These are phyloP conservation scores for Taxillus chinensis DNA, from an alignment of 164 flowering plant species.

Conservation along the genomic window DNA sequence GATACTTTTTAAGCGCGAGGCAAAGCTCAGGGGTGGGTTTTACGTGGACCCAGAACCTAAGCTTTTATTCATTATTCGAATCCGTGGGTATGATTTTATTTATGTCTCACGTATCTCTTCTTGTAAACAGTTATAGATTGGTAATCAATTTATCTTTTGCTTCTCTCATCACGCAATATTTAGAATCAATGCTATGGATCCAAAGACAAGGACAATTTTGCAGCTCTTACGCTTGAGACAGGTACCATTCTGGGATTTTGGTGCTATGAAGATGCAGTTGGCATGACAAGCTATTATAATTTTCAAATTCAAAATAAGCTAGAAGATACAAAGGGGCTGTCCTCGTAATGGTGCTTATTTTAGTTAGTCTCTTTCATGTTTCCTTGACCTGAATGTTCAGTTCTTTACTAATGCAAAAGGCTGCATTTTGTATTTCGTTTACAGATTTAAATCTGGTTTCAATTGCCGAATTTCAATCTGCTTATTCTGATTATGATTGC, in stretches of 20 bases:
- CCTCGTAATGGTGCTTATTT: too few relatives aligned
- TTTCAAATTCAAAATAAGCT: too few relatives aligned
- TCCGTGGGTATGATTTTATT: neutral
- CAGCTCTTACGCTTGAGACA: slow-evolving; percentile 1
- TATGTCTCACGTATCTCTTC: neutral
- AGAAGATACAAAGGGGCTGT: too few relatives aligned
- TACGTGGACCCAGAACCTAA: slow-evolving; percentile 2
- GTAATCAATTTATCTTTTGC: neutral
- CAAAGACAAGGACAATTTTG: slow-evolving; percentile 2
- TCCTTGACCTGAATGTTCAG: too few relatives aligned
- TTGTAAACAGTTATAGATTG: neutral
- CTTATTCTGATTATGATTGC: too few relatives aligned
- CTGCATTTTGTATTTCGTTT: too few relatives aligned
- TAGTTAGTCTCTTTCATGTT: too few relatives aligned
- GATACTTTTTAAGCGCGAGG: neutral
- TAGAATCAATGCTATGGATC: neutral
- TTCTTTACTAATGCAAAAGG: too few relatives aligned
- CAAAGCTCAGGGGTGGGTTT: neutral
- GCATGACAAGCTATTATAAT: too few relatives aligned
- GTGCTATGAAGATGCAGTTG: too few relatives aligned
- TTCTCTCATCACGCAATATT: neutral
- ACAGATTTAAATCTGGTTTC: too few relatives aligned
- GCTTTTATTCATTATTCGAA: neutral
- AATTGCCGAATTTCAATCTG: too few relatives aligned
- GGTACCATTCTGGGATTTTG: neutral